Conservation (phyloP, 2,329 filamentous ascomycete genomes). For the Zopfia rhizophila region DNA sequence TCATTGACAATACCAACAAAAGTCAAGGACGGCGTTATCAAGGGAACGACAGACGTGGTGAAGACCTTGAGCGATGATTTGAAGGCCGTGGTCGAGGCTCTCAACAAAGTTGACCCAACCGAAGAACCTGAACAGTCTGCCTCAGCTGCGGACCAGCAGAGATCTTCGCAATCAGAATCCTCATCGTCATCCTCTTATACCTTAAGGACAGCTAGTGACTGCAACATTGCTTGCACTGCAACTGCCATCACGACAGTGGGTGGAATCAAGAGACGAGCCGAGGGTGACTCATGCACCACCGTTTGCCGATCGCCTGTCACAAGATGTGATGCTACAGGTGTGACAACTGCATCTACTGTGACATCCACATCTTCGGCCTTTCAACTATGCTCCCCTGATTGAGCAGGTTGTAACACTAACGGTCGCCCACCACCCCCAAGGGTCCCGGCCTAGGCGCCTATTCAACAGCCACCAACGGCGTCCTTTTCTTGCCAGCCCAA, state of each 20-base stretch:
- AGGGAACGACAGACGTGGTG: conserved; percentile 7
- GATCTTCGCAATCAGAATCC: conserved; percentile 6
- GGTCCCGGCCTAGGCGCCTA: not conserved
- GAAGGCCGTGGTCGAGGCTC: conserved; percentile 16
- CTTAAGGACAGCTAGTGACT: conserved; percentile 13
- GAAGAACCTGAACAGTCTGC: conserved; percentile 10
- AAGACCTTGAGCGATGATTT: conserved; percentile 5
- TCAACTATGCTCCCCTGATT: not conserved
- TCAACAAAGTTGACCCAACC: conserved; percentile 10
- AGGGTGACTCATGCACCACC: conserved; percentile 9
- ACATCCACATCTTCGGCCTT: conserved; percentile 7
- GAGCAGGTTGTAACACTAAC: not conserved
- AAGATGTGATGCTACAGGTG: conserved; percentile 13
- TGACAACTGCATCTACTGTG: conserved; percentile 14
- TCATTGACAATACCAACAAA: conserved; percentile 16
- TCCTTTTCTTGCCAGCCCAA: not conserved
- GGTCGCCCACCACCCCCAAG: not conserved
- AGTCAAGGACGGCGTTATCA: conserved; percentile 12
- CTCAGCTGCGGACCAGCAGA: conserved; percentile 2
- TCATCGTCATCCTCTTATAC: conserved; percentile 17
- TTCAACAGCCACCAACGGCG: not conserved
- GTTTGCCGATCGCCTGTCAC: conserved; percentile 13
- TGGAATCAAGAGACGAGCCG: conserved; percentile 1
- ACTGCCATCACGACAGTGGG: conserved; percentile 11
- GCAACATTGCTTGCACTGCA: conserved; percentile 12